Conservation (phyloP, 2,329 filamentous ascomycete genomes). For the Colletotrichum noveboracense region DNA sequence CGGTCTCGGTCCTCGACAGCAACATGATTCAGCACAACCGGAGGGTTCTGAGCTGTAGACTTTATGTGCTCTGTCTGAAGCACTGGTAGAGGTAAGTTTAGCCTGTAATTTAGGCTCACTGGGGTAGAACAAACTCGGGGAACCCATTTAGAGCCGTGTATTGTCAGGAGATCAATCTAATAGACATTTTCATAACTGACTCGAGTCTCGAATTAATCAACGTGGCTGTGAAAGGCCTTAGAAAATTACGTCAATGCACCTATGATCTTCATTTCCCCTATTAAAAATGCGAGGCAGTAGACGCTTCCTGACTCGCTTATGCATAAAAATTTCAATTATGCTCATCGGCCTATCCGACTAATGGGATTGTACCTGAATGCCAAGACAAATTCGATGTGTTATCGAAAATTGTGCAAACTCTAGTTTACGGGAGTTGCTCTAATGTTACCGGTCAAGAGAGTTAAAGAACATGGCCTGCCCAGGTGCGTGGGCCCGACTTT, state of each 20-base stretch:
- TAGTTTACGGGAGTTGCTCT: neutral
- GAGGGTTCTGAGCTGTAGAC: neutral
- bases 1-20: neutral
- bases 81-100: neutral
- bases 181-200: neutral
- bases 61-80: neutral
- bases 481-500: neutral
- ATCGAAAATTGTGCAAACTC: neutral
- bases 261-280: neutral
- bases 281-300: neutral
- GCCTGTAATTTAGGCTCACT: neutral
- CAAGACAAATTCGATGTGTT: neutral
- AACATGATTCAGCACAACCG: neutral
- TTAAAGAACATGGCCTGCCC: neutral
- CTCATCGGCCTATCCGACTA: neutral
- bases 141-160: neutral
- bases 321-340: neutral
- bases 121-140: neutral
- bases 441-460: neutral
- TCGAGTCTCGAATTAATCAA: neutral
- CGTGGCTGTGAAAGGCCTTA: neutral
- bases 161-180: neutral
- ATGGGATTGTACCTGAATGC: neutral
- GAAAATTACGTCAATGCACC: neutral
- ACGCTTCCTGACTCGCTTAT: neutral